phyloP scores from a whole-genome alignment of 352 stramenopile species.

The Phytophthora pinifolia region DNA sequence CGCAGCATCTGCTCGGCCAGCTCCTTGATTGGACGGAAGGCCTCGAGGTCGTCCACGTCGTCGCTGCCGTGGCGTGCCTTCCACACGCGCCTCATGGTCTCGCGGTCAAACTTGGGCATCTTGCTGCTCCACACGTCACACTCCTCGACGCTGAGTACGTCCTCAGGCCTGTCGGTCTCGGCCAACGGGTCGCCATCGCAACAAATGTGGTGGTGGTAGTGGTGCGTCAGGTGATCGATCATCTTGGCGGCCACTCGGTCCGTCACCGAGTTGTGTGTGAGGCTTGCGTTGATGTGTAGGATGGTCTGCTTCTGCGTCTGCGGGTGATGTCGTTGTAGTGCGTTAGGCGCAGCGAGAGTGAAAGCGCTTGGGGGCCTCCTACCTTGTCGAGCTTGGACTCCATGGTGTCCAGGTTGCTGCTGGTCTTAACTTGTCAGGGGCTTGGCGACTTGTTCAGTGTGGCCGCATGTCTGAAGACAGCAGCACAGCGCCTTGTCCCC shows the following conservation, averaged over 20 bases:
- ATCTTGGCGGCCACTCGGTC: constrained; percentile 66
- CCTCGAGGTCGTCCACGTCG: constrained; percentile 50
- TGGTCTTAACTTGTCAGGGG: background rate
- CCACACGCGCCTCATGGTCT: constrained; percentile 72
- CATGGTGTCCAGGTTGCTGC: background rate
- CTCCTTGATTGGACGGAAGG: constrained; percentile 66
- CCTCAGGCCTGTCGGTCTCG: constrained; percentile 30
- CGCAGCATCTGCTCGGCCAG: constrained; percentile 64
- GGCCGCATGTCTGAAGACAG: constrained; percentile 1
- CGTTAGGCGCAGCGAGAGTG: background rate
- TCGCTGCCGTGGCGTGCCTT: constrained; percentile 63
- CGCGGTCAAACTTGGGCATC: constrained; percentile 69
- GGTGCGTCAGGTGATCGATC: constrained; percentile 68
- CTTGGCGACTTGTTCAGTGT: constrained; percentile 21
- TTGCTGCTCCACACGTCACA: constrained; percentile 65
- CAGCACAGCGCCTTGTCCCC: background rate
- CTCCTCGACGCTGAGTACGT: constrained; percentile 68
- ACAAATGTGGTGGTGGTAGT: constrained; percentile 64
- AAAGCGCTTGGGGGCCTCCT: background rate
- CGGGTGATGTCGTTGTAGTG: background rate
- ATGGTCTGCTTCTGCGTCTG: constrained; percentile 66
- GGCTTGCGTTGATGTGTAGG: constrained; percentile 77
- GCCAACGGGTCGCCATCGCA: constrained; percentile 8
- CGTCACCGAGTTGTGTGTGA: constrained; percentile 72
- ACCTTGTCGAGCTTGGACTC: constrained; percentile 19